A percentile compares a stretch with the other conserved stretches of the same genome.
These are phyloP conservation scores for Kwoniella shandongensis DNA, from an alignment of 768 basidiomycete species.

Conservation along the genomic window DNA sequence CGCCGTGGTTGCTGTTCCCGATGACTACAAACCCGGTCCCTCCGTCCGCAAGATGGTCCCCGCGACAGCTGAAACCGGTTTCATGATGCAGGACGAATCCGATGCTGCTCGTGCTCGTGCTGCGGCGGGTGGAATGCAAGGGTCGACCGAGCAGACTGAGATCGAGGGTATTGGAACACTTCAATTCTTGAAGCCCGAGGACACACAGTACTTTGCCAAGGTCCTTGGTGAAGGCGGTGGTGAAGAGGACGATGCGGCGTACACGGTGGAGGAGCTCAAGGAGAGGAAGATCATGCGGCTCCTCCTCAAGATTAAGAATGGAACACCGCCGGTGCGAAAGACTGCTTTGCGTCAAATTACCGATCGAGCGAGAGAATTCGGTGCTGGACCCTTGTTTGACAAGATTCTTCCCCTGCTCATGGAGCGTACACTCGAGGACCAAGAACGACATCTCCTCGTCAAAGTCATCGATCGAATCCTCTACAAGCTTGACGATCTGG, in stretches of 20 bases:
- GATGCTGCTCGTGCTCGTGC: constrained; percentile 84
- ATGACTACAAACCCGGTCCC: constrained; percentile 81
- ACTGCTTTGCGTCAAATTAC: constrained; percentile 97
- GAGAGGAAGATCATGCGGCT: constrained; percentile 99
- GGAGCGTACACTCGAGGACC: constrained; percentile 81
- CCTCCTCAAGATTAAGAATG: constrained; percentile 97
- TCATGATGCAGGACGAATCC: constrained; percentile 88
- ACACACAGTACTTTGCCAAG: constrained; percentile 96
- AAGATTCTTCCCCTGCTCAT: constrained; percentile 97
- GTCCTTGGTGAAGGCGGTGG: constrained; percentile 59
- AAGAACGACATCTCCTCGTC: constrained; percentile 95
- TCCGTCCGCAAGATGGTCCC: constrained; percentile 60
- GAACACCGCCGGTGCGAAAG: constrained; percentile 96
- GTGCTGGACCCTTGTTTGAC: constrained; percentile 96
- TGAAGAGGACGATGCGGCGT: constrained; percentile 86
- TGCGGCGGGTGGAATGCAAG: constrained; percentile 80
- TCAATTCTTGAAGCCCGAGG: constrained; percentile 97
- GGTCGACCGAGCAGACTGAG: constrained; percentile 86
- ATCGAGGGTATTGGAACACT: constrained; percentile 96
- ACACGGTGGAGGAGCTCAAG: constrained; percentile 96
- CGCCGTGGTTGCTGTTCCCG: constrained; percentile 85
- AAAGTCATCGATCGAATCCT: constrained; percentile 98
- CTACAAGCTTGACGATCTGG: constrained; percentile 98
- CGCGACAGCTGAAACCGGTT: constrained; percentile 69
- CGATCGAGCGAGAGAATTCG: constrained; percentile 97